Evolutionary conservation across 345 rosid genomes (phyloP).

Genomic region (Brassica juncea): DNA sequence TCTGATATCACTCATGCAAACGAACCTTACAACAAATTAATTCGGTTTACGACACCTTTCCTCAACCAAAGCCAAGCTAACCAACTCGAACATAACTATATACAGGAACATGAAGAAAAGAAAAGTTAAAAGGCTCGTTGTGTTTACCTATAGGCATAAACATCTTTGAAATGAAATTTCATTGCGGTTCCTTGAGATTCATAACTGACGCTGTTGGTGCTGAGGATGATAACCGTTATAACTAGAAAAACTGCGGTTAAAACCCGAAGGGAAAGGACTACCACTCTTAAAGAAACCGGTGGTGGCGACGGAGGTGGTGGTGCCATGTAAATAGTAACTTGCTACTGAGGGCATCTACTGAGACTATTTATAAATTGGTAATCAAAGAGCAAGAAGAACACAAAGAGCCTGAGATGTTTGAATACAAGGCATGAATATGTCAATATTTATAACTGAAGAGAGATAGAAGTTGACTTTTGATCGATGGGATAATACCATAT

Average conservation of each 20-base stretch:
- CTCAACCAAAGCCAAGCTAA: background rate
- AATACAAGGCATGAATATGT: background rate
- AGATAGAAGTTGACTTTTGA: background rate
- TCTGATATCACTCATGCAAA: background rate
- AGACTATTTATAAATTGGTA: background rate
- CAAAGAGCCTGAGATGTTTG: background rate
- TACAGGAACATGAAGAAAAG: background rate
- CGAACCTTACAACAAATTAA: background rate
- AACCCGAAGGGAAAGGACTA: slow-evolving; percentile 39
- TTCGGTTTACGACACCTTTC: background rate
- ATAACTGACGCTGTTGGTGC: slow-evolving; percentile 36
- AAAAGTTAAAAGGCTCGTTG: background rate
- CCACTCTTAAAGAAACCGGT: background rate
- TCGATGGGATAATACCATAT: background rate
- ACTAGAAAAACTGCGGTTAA: slow-evolving; percentile 36
- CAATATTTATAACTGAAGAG: background rate
- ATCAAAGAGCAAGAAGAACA: background rate
- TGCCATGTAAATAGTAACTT: slow-evolving; percentile 19
- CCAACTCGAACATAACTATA: background rate
- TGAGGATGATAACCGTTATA: slow-evolving; percentile 38
- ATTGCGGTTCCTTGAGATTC: background rate
- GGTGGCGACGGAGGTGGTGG: slow-evolving; percentile 37
- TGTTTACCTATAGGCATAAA: slow-evolving; percentile 42
- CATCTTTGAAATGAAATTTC: slow-evolving; percentile 41
- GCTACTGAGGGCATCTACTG: background rate